Conservation (phyloP, 495 filamentous ascomycete species). For the Neurospora sp. region DNA sequence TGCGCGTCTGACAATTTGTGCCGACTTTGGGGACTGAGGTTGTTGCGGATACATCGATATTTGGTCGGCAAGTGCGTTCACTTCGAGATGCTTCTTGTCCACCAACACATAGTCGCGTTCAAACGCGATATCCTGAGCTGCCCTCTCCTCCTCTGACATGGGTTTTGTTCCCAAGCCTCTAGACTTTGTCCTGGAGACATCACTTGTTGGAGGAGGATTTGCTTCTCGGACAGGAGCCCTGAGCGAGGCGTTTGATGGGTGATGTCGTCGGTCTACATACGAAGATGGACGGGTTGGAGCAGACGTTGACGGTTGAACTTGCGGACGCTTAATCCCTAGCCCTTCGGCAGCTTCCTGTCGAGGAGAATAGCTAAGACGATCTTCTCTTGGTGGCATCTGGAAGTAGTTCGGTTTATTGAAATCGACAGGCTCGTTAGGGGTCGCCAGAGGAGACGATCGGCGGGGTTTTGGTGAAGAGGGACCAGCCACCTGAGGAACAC, state of each 20-base stretch:
- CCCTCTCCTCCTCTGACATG: constrained; percentile 54
- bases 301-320: constrained; percentile 27
- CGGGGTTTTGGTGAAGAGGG: constrained; percentile 28
- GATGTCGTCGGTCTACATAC: constrained; percentile 24
- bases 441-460: constrained; percentile 28
- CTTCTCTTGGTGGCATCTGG: neutral
- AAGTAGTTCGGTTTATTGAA: neutral
- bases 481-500: constrained; percentile 13
- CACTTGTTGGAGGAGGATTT: constrained; percentile 6
- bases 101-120: constrained; percentile 92
- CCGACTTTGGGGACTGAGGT: constrained; percentile 32
- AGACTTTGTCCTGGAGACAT: constrained; percentile 3
- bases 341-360: constrained; percentile 30
- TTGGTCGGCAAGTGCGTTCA: constrained; percentile 95
- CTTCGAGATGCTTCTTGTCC: constrained; percentile 88
- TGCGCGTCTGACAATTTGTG: constrained; percentile 36
- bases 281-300: constrained; percentile 24
- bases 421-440: constrained; percentile 23
- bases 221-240: constrained; percentile 14
- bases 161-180: constrained; percentile 24
- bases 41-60: constrained; percentile 65
- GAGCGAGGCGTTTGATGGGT: constrained; percentile 27
- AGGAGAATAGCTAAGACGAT: neutral
- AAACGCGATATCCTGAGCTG: constrained; percentile 79
- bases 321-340: constrained; percentile 34